Evolutionary conservation across 179 eudicot species (phyloP).

Genomic region (Spergularia azorica): DNA sequence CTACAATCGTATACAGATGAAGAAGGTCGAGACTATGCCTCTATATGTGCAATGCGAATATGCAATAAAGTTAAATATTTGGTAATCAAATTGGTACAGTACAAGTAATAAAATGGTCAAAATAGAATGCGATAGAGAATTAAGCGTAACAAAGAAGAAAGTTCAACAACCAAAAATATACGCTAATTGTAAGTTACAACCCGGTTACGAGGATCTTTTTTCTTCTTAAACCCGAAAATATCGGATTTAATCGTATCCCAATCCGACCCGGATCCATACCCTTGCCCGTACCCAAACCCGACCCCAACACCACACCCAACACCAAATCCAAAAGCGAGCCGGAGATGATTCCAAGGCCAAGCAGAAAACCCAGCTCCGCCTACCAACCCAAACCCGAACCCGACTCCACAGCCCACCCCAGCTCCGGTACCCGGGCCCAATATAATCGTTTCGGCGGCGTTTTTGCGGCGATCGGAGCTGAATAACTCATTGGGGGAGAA

Average conservation of each 20-base stretch:
- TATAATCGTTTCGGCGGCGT: constrained; percentile 24
- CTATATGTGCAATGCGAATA: too few species aligned
- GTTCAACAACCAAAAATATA: not conserved
- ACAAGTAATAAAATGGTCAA: too few species aligned
- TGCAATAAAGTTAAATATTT: too few species aligned
- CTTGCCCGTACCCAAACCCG: constrained; percentile 69
- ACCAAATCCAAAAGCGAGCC: constrained; percentile 59
- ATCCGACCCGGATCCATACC: constrained; percentile 49
- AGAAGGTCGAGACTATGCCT: too few species aligned
- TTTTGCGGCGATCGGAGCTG: constrained; percentile 8
- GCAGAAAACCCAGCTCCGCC: constrained; percentile 59
- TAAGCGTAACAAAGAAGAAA: too few species aligned
- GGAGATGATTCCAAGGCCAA: constrained; percentile 58
- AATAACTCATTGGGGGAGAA: constrained; percentile 27
- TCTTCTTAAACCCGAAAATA: constrained; percentile 34
- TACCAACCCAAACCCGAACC: constrained; percentile 54
- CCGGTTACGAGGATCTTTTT: constrained; percentile 10
- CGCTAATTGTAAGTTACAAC: constrained; percentile 2
- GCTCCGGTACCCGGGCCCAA: constrained; percentile 64
- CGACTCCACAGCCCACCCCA: constrained; percentile 68
- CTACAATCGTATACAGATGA: too few species aligned
- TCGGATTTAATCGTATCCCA: constrained; percentile 39
- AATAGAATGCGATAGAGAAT: too few species aligned
- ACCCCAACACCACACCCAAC: constrained; percentile 66
- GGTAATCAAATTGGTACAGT: too few species aligned